These are phyloP conservation scores for Suillus cothurnatus DNA, from an alignment of 768 basidiomycete genomes.

Conservation along the genomic window DNA sequence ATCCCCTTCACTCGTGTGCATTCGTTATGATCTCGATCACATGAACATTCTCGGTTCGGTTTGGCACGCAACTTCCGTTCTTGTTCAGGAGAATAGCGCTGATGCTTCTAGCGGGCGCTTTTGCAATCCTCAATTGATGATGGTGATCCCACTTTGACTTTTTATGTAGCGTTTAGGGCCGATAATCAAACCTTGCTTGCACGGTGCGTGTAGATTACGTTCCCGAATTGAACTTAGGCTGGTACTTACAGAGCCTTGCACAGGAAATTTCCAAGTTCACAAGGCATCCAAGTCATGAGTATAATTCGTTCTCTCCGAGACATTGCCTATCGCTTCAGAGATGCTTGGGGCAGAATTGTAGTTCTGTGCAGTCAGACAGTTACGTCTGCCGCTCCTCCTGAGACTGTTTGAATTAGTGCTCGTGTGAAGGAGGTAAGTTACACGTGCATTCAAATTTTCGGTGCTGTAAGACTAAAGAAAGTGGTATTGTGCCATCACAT, in stretches of 20 bases:
- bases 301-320: background rate
- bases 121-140: background rate
- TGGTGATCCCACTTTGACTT: background rate
- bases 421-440: background rate
- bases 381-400: background rate
- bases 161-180: background rate
- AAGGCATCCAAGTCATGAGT: background rate
- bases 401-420: too few species aligned
- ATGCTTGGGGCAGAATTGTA: background rate
- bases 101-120: background rate
- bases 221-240: background rate
- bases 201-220: background rate
- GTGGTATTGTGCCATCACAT: background rate
- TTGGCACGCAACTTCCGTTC: background rate
- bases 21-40: background rate
- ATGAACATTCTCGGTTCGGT: background rate
- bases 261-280: background rate
- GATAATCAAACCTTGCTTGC: background rate
- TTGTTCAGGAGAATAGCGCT: background rate
- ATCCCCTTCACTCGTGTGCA: background rate
- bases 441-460: background rate
- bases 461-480: background rate
- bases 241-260: background rate
- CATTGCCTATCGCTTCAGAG: background rate
- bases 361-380: background rate